These are phyloP conservation scores for Aspergillus sp. DNA, from an alignment of 2,329 filamentous ascomycete species.

Conservation along the genomic window DNA sequence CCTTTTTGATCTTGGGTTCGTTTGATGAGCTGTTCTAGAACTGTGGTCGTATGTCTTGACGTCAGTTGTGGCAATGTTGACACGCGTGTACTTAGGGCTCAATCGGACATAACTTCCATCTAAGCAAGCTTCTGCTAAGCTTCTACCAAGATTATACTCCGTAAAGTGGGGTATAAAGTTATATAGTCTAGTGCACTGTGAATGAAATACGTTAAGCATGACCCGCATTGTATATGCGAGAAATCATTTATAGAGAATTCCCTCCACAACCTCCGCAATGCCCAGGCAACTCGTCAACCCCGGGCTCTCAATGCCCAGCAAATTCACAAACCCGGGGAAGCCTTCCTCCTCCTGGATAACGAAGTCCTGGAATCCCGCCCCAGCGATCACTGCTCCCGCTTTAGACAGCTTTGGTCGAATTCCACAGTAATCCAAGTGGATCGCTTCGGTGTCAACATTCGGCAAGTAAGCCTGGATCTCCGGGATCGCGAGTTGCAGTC, in stretches of 20 bases:
- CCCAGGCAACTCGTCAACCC: conserved; percentile 85
- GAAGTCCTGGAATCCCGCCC: conserved; percentile 78
- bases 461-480: conserved; percentile 83
- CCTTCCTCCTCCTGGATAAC: conserved; percentile 74
- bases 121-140: background rate
- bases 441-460: conserved; percentile 61
- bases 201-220: background rate
- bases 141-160: background rate
- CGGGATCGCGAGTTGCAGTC: conserved; percentile 65
- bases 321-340: conserved; percentile 79
- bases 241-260: conserved; percentile 47
- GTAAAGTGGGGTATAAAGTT: background rate
- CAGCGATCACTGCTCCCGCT: conserved; percentile 55
- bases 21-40: background rate
- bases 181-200: background rate
- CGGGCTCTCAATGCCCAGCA: conserved; percentile 90
- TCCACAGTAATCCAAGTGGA: conserved; percentile 83
- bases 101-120: too few species aligned
- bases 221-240: background rate
- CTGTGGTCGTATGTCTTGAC: background rate
- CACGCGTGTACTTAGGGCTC: too few species aligned
- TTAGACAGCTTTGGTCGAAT: conserved; percentile 80
- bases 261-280: conserved; percentile 74
- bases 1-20: background rate
- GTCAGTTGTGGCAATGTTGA: background rate